Base-by-base conservation (phyloP, 306 rosid genomes). In the Vicia sativa region DNA sequence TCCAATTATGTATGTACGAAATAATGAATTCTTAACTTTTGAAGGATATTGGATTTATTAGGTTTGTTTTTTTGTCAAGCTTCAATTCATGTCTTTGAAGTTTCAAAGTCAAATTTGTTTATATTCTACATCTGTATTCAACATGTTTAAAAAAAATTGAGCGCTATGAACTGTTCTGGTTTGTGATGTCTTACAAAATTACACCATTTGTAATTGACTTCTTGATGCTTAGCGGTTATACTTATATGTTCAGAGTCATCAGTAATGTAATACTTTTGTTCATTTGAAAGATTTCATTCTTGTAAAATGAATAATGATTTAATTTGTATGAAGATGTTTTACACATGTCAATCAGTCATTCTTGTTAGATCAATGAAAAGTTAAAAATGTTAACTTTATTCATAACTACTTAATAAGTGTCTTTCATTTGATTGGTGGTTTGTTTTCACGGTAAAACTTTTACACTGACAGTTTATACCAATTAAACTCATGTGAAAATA, bases 241-340 rank as follows among this genome's bases (percentile, higher is more conserved):
- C 45, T 44, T 74, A n/a, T 56, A 31, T 55, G 18, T 63, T 53
- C 13, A 64, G 49, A 42, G 65, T 53, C 38, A 26, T 28, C 18
- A n/a, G 19, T 6, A 6, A 44, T 44, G 50, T 57, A 4, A 10
- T 65, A 42, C 13, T 67, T 60, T 42, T 38, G 46, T 46, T 46
- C 35, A 11, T 38, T 38, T 1, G 8, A 28, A 28, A 31, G 70
- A 13, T 28, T 16, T 50, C 14, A 41, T 57, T 66, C 29, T 46
- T 48, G 43, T 45, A n/a, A 45, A 44, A 45, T n/a, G n/a, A n/a
- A n/a, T n/a, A n/a, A n/a, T n/a, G 50, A 14, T 45, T 45, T 45
- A 14, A 45, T 6, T 6, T 5, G 19, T 45, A n/a, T 45, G 8
- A 45, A 45, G 10, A 45, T 45, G 19, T 45, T 45, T 45, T 14